phyloP scores from a whole-genome alignment of 1,139 yeast genomes.

The Saccharomyces hybrid region DNA sequence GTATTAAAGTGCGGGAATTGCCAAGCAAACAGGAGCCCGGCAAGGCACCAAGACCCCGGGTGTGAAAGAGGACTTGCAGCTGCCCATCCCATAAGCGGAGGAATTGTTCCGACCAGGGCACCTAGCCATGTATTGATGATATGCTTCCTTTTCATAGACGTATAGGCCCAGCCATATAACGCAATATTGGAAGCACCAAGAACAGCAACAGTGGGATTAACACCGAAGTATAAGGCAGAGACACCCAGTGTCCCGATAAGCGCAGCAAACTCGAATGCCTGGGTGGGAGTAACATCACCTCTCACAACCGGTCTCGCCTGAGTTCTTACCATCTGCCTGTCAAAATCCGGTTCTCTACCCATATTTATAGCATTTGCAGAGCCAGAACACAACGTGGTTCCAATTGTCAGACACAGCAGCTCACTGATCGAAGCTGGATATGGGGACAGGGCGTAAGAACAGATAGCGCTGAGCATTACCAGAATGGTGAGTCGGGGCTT shows the following conservation, averaged over 20 bases:
- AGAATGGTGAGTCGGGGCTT: conserved; percentile 84
- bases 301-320: conserved; percentile 85
- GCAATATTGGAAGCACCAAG: conserved; percentile 74
- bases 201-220: conserved; percentile 74
- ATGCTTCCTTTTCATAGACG: conserved; percentile 78
- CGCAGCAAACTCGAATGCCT: conserved; percentile 78
- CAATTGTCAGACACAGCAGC: conserved; percentile 64
- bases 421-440: conserved; percentile 62
- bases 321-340: conserved; percentile 82
- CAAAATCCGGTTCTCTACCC: conserved; percentile 93
- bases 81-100: conserved; percentile 99
- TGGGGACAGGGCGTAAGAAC: conserved; percentile 91
- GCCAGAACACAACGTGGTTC: conserved; percentile 84
- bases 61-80: conserved; percentile 75
- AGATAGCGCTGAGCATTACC: conserved; percentile 84
- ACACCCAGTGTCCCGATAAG: conserved; percentile 67
- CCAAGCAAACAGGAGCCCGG: conserved; percentile 90
- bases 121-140: conserved; percentile 97
- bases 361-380: conserved; percentile 95
- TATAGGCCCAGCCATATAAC: conserved; percentile 82
- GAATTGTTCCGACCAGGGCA: conserved; percentile 95
- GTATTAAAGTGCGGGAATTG: conserved; percentile 98
- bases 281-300: conserved; percentile 64
- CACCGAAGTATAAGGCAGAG: conserved; percentile 63
- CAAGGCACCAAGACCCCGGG: conserved; percentile 95